A percentile compares a stretch with the other conserved stretches of the same genome.
Evolutionary conservation across 148 eudicot genomes (phyloP).

Genomic region (Amaranthus cruentus): DNA sequence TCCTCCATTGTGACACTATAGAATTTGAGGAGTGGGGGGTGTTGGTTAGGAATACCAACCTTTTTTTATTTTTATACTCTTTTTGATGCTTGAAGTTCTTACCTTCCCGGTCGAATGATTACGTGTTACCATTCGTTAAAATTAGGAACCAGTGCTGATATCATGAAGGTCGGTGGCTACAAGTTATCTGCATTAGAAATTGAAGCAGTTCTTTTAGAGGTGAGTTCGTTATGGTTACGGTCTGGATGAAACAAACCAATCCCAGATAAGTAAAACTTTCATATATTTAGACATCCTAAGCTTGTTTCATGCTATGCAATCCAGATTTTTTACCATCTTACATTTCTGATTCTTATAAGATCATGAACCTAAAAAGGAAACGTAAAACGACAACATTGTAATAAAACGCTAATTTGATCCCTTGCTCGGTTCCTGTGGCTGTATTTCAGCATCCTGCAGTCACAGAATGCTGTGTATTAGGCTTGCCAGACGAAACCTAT

Average conservation of each 20-base stretch:
- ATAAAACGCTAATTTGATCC: background rate
- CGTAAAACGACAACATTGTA: background rate
- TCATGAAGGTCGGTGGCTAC: constrained; percentile 98
- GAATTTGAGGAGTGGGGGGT: background rate
- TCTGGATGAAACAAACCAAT: background rate
- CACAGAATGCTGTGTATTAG: constrained; percentile 92
- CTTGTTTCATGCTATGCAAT: background rate
- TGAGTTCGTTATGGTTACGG: constrained; percentile 18
- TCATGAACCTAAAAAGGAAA: too few relatives aligned
- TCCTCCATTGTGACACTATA: background rate
- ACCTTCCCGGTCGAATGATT: background rate
- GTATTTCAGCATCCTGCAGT: constrained; percentile 68
- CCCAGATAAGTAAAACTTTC: background rate
- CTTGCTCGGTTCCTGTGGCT: constrained; percentile 2
- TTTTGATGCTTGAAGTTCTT: background rate
- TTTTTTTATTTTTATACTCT: background rate
- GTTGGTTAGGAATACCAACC: background rate
- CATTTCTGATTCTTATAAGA: background rate
- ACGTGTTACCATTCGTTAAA: constrained; percentile 7
- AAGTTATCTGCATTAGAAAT: constrained; percentile 94
- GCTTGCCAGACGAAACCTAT: constrained; percentile 73
- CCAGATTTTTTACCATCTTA: background rate
- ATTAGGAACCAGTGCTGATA: constrained; percentile 94
- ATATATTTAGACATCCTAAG: background rate
- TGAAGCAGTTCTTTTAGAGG: constrained; percentile 89